Conservation (phyloP, 1,284 basidiomycete genomes). For the Sanghuangporus baumii region DNA sequence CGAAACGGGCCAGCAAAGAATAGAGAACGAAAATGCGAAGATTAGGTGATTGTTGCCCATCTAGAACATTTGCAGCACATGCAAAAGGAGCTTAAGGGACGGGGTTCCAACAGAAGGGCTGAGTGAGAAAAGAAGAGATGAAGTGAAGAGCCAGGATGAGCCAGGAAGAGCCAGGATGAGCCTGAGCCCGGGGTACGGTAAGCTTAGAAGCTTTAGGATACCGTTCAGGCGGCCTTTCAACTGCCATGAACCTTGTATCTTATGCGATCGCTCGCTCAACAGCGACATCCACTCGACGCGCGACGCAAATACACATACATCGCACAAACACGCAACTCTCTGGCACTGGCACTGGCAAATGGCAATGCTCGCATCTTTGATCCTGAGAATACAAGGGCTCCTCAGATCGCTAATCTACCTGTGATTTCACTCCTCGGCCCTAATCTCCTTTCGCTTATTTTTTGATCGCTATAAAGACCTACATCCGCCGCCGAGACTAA, state of each 20-base stretch:
- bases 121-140: neutral
- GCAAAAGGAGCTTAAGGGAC: neutral
- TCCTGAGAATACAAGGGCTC: slow-evolving; percentile 10
- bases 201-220: slow-evolving; percentile 11
- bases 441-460: slow-evolving; percentile 3
- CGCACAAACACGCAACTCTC: neutral
- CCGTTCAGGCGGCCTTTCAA: neutral
- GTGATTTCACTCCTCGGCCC: slow-evolving; percentile 12
- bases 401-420: neutral
- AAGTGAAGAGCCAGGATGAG: neutral
- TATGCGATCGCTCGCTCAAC: neutral
- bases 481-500: slow-evolving; percentile 8
- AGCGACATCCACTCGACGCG: neutral
- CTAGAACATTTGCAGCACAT: slow-evolving; percentile 1
- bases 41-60: neutral
- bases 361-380: neutral
- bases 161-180: too few species aligned
- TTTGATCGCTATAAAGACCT: slow-evolving; percentile 13
- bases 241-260: slow-evolving; percentile 2
- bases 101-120: slow-evolving; percentile 7
- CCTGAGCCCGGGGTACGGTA: neutral
- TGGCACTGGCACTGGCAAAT: neutral
- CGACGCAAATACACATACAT: neutral
- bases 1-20: neutral
- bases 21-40: neutral